Conservation (phyloP, 768 basidiomycete genomes). For the Leccinellum luteum region DNA sequence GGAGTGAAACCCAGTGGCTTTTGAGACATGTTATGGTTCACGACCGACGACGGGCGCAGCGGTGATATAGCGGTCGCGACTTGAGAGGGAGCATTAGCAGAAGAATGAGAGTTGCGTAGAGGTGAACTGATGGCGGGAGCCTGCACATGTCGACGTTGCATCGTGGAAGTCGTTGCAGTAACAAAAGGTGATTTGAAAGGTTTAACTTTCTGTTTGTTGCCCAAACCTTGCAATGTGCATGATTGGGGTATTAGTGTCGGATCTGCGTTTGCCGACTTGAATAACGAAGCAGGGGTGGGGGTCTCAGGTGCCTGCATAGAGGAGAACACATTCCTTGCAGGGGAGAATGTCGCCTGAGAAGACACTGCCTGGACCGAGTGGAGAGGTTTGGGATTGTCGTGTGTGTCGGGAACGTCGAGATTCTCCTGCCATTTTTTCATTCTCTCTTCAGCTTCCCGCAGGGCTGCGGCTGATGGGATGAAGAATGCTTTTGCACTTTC, state of each 20-base stretch:
- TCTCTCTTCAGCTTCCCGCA: conserved; percentile 53
- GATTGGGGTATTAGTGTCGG: conserved; percentile 8
- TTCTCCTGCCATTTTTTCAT: conserved; percentile 49
- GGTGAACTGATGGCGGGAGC: conserved; percentile 30
- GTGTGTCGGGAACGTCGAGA: conserved; percentile 25
- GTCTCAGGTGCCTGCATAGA: conserved; percentile 34
- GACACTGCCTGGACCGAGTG: conserved; percentile 4
- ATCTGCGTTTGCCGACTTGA: conserved; percentile 25
- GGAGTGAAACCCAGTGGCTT: conserved; percentile 26
- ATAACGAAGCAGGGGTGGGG: conserved; percentile 35
- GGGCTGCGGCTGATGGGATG: conserved; percentile 53
- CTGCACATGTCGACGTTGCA: conserved; percentile 19
- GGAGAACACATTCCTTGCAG: conserved; percentile 37
- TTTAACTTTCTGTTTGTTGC: conserved; percentile 24
- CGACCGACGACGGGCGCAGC: conserved; percentile 33
- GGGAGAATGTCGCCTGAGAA: conserved; percentile 34
- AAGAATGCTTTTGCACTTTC: conserved; percentile 29
- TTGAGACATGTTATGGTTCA: conserved; percentile 13
- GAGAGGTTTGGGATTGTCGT: conserved; percentile 10
- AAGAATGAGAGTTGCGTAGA: conserved; percentile 2
- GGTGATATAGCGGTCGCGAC: conserved; percentile 27
- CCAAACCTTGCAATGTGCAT: conserved; percentile 10
- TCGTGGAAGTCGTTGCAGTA: conserved; percentile 8
- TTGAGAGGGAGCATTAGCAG: conserved; percentile 9
- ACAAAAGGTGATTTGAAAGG: conserved; percentile 49